Conservation (phyloP, 345 rosid species). For the Rhizophora mangle region DNA sequence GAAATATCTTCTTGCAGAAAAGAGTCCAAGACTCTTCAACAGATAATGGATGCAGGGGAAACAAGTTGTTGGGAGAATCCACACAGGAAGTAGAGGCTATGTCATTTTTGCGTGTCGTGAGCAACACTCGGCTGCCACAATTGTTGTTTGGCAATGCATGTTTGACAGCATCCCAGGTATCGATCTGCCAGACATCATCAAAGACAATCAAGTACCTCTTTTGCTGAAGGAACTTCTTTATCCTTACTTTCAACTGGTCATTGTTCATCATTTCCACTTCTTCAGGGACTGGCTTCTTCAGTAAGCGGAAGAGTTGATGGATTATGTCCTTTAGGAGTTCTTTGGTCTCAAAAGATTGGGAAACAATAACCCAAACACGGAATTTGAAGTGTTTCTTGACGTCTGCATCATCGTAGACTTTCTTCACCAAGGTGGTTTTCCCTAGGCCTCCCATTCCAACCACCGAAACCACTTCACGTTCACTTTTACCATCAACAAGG, state of each 20-base stretch:
- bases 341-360: slow-evolving; percentile 8
- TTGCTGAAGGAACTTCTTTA: slow-evolving; percentile 5
- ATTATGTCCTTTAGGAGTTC: slow-evolving; percentile 20
- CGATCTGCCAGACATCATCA: slow-evolving; percentile 20
- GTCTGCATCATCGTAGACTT: slow-evolving; percentile 17
- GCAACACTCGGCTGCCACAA: slow-evolving; percentile 8
- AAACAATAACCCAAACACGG: slow-evolving; percentile 21
- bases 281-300: slow-evolving; percentile 2
- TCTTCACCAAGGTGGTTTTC: slow-evolving; percentile 25
- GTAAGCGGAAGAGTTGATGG: slow-evolving; percentile 2
- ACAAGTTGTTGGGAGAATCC: slow-evolving; percentile 10
- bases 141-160: slow-evolving; percentile 13
- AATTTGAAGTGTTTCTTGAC: slow-evolving; percentile 20
- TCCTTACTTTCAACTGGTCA: slow-evolving; percentile 1
- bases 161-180: slow-evolving; percentile 13
- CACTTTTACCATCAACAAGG: slow-evolving; percentile 11
- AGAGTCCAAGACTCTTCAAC: slow-evolving; percentile 18
- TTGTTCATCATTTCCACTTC: slow-evolving; percentile 7
- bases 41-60: slow-evolving; percentile 5
- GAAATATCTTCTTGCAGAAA: slow-evolving; percentile 25
- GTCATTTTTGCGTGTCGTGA: slow-evolving; percentile 11
- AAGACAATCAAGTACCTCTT: slow-evolving; percentile 16
- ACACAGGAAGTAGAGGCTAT: slow-evolving; percentile 11
- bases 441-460: slow-evolving; percentile 27
- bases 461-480: slow-evolving; percentile 22